Conservation (phyloP, 2,329 filamentous ascomycete genomes). For the Sporothrix dimorphospora region DNA sequence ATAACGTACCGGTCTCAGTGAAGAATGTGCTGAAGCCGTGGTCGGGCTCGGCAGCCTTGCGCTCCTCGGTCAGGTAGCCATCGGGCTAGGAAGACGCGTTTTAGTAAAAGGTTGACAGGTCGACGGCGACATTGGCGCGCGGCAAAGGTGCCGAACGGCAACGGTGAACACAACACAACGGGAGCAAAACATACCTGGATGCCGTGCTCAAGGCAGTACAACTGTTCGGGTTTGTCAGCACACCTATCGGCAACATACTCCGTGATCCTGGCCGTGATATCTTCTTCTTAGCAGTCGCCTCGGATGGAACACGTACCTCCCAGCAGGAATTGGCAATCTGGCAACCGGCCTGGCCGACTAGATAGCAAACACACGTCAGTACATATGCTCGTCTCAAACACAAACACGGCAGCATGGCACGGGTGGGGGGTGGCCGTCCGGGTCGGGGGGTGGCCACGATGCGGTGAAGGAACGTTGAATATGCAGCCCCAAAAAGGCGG, state of each 20-base stretch:
- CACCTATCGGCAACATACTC: not conserved
- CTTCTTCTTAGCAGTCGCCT: not conserved
- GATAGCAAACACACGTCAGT: constrained; percentile 56
- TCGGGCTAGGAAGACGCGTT: constrained; percentile 70
- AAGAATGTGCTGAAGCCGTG: constrained; percentile 99
- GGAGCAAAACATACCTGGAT: constrained; percentile 75
- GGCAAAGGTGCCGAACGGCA: not conserved
- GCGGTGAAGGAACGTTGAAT: constrained; percentile 33
- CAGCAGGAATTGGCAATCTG: constrained; percentile 99
- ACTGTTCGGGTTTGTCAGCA: constrained; percentile 56
- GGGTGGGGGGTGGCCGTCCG: not conserved
- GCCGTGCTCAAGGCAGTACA: constrained; percentile 99
- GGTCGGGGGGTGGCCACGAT: constrained; percentile 12
- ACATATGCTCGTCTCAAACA: not conserved
- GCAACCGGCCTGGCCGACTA: constrained; percentile 99
- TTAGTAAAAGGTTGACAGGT: constrained; percentile 40
- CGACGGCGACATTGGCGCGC: no score
- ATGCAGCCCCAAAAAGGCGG: constrained; percentile 16
- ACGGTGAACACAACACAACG: constrained; percentile 31
- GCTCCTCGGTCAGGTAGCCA: constrained; percentile 97
- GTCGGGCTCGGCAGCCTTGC: constrained; percentile 89
- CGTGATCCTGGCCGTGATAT: not conserved
- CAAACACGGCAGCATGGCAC: not conserved
- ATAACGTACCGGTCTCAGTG: constrained; percentile 87
- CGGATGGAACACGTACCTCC: constrained; percentile 75